Percentiles rank a stretch among this genome's conserved stretches.
Evolutionary conservation across 495 filamentous ascomycete species (phyloP).

Genomic region (Aspergillus cavernicola): DNA sequence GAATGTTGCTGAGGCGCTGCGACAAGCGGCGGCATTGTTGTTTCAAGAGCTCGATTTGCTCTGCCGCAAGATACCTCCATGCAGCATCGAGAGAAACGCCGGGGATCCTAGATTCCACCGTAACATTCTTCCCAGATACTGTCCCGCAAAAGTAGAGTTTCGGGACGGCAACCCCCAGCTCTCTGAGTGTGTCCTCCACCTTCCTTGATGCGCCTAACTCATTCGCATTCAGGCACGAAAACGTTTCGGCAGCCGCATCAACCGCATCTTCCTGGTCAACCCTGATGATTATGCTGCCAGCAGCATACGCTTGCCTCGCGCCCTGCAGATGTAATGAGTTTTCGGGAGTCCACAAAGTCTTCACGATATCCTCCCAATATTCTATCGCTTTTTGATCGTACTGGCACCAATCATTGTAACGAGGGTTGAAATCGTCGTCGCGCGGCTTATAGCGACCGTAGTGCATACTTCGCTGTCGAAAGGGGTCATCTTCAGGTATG

Average conservation of each 20-base stretch:
- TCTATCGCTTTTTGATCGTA: slow-evolving; percentile 26
- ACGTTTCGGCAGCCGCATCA: slow-evolving; percentile 26
- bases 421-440: slow-evolving; percentile 38
- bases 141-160: slow-evolving; percentile 38
- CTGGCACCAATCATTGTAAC: slow-evolving; percentile 32
- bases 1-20: slow-evolving; percentile 25
- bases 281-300: slow-evolving; percentile 37
- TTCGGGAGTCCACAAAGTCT: slow-evolving; percentile 28
- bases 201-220: slow-evolving; percentile 38
- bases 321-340: slow-evolving; percentile 35
- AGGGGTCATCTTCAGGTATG: slow-evolving; percentile 37
- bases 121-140: slow-evolving; percentile 39
- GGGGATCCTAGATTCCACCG: slow-evolving; percentile 41
- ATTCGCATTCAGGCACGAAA: slow-evolving; percentile 59
- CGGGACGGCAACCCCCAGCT: slow-evolving; percentile 35
- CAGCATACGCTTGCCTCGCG: slow-evolving; percentile 34
- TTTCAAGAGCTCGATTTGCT: slow-evolving; percentile 34
- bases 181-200: slow-evolving; percentile 32
- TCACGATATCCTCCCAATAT: slow-evolving; percentile 37
- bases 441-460: slow-evolving; percentile 43
- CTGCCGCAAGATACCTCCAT: slow-evolving; percentile 35
- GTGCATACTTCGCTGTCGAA: slow-evolving; percentile 30
- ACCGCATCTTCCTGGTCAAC: slow-evolving; percentile 31
- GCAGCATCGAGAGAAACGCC: slow-evolving; percentile 43
- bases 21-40: slow-evolving; percentile 36